Base-by-base conservation (phyloP, 257 asterid genomes). In the Rhazya stricta region DNA sequence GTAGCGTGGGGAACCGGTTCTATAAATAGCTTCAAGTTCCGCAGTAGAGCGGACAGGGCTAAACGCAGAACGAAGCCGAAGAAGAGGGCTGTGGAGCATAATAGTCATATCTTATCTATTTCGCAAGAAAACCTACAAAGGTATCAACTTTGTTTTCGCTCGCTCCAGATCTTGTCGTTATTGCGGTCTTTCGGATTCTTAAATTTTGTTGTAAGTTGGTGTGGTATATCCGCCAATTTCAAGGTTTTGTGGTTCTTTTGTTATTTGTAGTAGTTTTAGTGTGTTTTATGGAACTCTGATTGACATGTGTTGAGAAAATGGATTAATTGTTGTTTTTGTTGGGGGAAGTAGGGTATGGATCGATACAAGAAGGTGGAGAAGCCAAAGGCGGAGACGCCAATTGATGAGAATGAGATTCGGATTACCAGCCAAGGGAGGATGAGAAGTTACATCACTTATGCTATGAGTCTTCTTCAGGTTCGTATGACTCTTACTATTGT, bases 381-480 rank as follows among this genome's bases (percentile, higher is more conserved):
- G 82, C 90, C 91, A 25, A 89, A 79, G 86, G 82, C 57, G 12
- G 94, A 85, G 61, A 83, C 89, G 12, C 86, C 91, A 13, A 89
- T 89, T 75, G 86, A 81, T 65, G 91, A 81, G 75, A 89, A 89
- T 74, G 94, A 89, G 90, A 87, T 87, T 83, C 86, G 94, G 83
- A 89, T 89, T 78, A 89, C 94, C 4, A 89, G 91, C 76, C 94
- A 84, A 77, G 91, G 94, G 16, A 83, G 91, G 89, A 87, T 89
- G 94, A 85, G 91, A 41, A 89, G 84, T 78, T 89, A 89, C 73
- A 89, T 89, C 69, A 87, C 89, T 65, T 89, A 89, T 70, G 95
- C 95, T 54, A 81, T 87, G 90, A 73, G 68, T 48, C 63, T 86
- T 77, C 83, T 86, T 78, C 87, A 83, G 89, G 89, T 86, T 73